Evolutionary conservation across 257 asterid species (phyloP), one percentile per base, ranked within the genome.

Genomic region (Solanum chiquidenum): DNA sequence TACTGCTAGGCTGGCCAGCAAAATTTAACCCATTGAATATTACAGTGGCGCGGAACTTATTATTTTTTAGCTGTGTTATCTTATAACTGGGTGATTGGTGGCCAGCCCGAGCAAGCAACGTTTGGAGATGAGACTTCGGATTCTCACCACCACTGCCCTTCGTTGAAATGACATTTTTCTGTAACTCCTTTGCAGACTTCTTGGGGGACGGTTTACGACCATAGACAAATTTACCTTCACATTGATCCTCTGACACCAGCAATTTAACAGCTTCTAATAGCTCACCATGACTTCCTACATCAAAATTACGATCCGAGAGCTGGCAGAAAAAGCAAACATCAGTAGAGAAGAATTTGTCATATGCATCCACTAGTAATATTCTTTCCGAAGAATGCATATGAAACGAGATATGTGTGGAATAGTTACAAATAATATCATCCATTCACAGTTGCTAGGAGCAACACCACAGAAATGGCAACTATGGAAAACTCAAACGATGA

Each of bases 161-260:
- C 14, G 46, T 87, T 18, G 37, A 84, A 74, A 79, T 23, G 44
- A 55, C 38, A 40, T 89, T 89, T 74, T 83, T 62, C 86, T 90
- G 90, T n/a, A 85, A 42, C 27, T 82, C 90, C 84, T 89, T 94
- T 76, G 82, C 86, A 2, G 89, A 69, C 90, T 94, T 92, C 87
- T 77, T 92, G 75, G 95, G 64, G 88, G 91, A 33, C 71, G 95
- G 83, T 90, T 93, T 94, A 58, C 93, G 96, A 58, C 95, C 97
- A 89, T 90, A 95, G 85, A 97, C 98, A 90, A 97, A 97, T 89
- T 94, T 94, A 86, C 99, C 99, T 88, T 93, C 95, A 44, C 98
- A 94, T 71, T 86, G 94, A 88, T 97, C 99, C 90, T 95, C 95
- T 11, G 97, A 90, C 86, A 95, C 92, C 90, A 95, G 90, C 88